Evolutionary conservation across 257 asterid genomes (phyloP).

Genomic region (Echites panduratus): DNA sequence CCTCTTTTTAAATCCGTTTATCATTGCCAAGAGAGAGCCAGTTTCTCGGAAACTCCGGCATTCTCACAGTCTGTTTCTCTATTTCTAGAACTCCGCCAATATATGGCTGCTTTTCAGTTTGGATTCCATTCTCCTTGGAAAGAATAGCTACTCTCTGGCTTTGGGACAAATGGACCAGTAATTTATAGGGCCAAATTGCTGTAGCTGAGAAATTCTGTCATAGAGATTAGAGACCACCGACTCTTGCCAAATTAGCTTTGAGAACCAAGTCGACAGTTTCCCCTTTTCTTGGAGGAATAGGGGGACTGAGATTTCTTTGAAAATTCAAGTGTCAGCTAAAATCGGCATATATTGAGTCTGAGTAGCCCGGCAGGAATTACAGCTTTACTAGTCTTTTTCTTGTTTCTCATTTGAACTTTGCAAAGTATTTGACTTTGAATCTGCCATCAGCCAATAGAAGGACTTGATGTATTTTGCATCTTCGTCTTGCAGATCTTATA

Average conservation of each 20-base stretch:
- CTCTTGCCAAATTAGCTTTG: not conserved
- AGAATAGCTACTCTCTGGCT: not conserved
- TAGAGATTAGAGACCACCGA: not conserved
- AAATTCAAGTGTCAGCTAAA: conserved; percentile 7
- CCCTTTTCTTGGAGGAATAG: not conserved
- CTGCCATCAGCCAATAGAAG: conserved; percentile 19
- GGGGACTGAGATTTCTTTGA: conserved; percentile 1
- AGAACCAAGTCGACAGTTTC: not conserved
- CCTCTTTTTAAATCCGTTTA: not conserved
- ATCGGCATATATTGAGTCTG: not conserved
- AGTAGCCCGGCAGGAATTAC: not conserved
- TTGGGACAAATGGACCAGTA: not conserved
- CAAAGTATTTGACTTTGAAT: conserved; percentile 27
- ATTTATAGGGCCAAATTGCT: not conserved
- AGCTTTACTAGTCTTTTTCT: not conserved
- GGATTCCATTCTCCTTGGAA: not conserved
- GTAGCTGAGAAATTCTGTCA: not conserved
- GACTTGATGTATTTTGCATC: conserved; percentile 6
- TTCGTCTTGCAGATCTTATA: conserved; percentile 5
- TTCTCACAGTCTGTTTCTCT: not conserved
- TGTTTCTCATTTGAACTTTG: conserved; percentile 23
- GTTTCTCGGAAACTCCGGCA: not conserved
- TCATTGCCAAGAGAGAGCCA: not conserved
- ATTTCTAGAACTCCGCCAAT: not conserved
- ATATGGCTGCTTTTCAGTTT: not conserved